phyloP scores from a whole-genome alignment of 2,329 filamentous ascomycete species.

The Chrysoporthe puriensis region DNA sequence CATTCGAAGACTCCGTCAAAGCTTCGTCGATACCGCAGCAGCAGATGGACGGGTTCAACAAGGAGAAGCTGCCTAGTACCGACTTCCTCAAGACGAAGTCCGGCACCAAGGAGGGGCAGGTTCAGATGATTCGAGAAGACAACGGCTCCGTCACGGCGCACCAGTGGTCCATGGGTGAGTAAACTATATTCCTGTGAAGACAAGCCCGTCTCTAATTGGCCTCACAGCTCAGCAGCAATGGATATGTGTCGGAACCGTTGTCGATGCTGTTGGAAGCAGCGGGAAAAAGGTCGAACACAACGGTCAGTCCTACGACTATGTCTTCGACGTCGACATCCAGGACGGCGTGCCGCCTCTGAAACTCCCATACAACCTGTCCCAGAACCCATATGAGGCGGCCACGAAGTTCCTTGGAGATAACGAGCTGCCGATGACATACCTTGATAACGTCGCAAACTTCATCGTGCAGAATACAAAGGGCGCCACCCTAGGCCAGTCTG shows the following conservation, averaged over 20 bases:
- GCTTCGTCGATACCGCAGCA: constrained; percentile 86
- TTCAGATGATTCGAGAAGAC: constrained; percentile 84
- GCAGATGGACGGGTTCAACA: constrained; percentile 81
- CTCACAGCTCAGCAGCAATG: constrained; percentile 66
- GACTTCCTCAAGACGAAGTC: constrained; percentile 81
- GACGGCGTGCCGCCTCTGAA: constrained; percentile 92
- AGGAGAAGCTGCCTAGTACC: constrained; percentile 86
- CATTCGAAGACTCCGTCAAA: constrained; percentile 83
- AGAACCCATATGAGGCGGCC: constrained; percentile 91
- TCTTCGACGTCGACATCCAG: constrained; percentile 96
- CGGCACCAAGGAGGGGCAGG: constrained; percentile 95
- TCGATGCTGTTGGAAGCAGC: constrained; percentile 83
- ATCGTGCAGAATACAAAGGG: constrained; percentile 89
- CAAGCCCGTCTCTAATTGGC: constrained; percentile 32
- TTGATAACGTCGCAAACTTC: constrained; percentile 92
- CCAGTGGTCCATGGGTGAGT: constrained; percentile 71
- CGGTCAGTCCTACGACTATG: constrained; percentile 91
- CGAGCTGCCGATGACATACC: constrained; percentile 81
- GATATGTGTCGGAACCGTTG: constrained; percentile 91
- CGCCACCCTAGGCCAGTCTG: constrained; percentile 73
- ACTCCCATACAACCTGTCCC: constrained; percentile 88
- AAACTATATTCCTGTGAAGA: too few species aligned
- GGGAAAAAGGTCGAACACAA: constrained; percentile 76
- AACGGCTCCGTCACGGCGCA: constrained; percentile 86
- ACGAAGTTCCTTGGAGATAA: constrained; percentile 90